phyloP scores from a whole-genome alignment of 2,329 filamentous ascomycete genomes.

The Fusarium sulawesiense region DNA sequence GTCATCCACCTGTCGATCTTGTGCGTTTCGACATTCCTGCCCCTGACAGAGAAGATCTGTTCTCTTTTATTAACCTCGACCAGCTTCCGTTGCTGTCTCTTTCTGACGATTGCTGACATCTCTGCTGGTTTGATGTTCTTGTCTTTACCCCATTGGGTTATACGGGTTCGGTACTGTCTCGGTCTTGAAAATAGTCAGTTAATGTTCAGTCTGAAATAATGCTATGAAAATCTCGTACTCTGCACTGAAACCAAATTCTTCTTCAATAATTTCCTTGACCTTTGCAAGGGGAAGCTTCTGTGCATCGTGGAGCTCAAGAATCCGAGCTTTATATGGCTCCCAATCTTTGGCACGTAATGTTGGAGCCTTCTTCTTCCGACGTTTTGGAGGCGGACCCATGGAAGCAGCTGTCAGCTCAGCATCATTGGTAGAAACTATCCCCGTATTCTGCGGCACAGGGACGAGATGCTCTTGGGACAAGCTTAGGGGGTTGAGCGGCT shows the following conservation, averaged over 20 bases:
- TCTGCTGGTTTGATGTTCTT: background rate
- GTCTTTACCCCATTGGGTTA: slow-evolving; percentile 1
- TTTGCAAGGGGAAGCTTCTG: background rate
- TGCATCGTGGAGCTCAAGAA: background rate
- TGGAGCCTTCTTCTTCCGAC: slow-evolving; percentile 1
- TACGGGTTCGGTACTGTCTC: background rate
- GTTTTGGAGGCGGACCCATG: background rate
- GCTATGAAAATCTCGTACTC: background rate
- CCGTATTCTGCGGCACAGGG: fast-evolving
- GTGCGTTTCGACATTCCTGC: background rate
- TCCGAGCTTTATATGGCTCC: slow-evolving; percentile 6
- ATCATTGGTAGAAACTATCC: fast-evolving
- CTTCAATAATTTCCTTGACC: background rate
- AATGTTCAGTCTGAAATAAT: background rate
- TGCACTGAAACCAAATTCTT: background rate
- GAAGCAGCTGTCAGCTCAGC: fast-evolving
- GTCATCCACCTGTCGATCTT: slow-evolving; percentile 12
- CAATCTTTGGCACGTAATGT: background rate
- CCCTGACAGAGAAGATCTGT: background rate
- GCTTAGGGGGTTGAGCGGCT: too few relatives aligned
- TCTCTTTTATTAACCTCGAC: background rate
- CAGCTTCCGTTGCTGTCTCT: background rate
- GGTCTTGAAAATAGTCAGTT: background rate
- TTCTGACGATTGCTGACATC: background rate
- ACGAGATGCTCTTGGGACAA: fast-evolving